Evolutionary conservation across 106 monocot species (phyloP).

Genomic region (Platanthera guangdongensis): DNA sequence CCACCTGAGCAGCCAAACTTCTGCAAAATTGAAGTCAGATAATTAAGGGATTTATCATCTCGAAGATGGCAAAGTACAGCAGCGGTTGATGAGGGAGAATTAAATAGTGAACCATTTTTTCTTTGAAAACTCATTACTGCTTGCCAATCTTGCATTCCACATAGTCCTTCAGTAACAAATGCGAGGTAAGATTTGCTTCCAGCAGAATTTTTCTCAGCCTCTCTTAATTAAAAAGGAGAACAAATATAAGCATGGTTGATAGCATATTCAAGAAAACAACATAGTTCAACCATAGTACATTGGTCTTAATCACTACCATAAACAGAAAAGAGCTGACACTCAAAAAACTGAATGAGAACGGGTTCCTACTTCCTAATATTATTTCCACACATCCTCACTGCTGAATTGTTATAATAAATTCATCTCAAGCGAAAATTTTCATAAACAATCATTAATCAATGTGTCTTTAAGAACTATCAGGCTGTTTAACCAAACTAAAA

Average conservation of each 20-base stretch:
- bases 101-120: constrained; percentile 82
- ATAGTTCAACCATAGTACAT: neutral
- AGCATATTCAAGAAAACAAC: neutral
- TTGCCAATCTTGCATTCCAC: constrained; percentile 34
- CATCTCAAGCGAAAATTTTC: neutral
- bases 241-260: neutral
- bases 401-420: no score
- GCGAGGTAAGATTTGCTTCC: constrained; percentile 59
- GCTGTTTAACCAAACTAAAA: neutral
- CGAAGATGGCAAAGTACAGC: constrained; percentile 32
- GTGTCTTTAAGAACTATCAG: neutral
- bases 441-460: neutral
- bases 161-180: constrained; percentile 78
- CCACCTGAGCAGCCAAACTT: constrained; percentile 70
- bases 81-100: constrained; percentile 86
- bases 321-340: neutral
- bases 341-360: neutral
- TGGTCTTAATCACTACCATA: neutral
- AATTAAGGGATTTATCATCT: constrained; percentile 51
- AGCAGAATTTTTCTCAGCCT: constrained; percentile 22
- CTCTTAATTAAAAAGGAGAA: constrained; percentile 22
- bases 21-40: constrained; percentile 34
- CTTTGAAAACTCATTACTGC: constrained; percentile 67
- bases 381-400: neutral
- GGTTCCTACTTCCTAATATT: neutral